These are phyloP conservation scores for Triticum dicoccoides DNA, from an alignment of 176 grass and related monocot genomes.

Conservation along the genomic window DNA sequence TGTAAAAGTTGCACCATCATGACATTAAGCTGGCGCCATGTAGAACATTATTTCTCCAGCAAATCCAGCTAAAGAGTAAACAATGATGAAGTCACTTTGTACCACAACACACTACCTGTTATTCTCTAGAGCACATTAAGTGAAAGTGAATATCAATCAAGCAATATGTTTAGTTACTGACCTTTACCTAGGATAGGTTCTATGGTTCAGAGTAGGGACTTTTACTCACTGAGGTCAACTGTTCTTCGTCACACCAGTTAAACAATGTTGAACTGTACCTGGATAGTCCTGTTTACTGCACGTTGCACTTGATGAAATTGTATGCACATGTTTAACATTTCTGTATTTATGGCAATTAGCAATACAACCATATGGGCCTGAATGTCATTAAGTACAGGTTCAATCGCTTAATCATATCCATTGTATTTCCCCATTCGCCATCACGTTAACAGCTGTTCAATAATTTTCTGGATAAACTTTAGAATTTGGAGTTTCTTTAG, in stretches of 20 bases:
- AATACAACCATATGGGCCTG: not conserved
- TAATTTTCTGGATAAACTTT: slow-evolving; percentile 9
- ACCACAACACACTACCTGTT: not conserved
- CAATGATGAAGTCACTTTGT: not conserved
- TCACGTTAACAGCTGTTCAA: slow-evolving; percentile 12
- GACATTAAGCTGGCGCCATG: not conserved
- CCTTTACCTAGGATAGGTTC: not conserved
- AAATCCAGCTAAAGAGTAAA: not conserved
- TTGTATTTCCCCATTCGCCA: not conserved
- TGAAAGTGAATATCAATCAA: not conserved
- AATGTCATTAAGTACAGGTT: not conserved
- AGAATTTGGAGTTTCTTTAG: not conserved
- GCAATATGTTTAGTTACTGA: not conserved
- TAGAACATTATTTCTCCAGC: not conserved
- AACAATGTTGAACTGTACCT: not conserved
- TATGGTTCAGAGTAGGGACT: not conserved
- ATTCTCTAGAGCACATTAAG: not conserved
- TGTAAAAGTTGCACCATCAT: not conserved
- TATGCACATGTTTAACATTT: not conserved
- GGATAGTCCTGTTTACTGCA: slow-evolving; percentile 3
- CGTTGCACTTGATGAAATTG: not conserved
- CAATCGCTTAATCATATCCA: slow-evolving; percentile 2
- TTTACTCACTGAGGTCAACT: not conserved
- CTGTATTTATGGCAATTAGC: not conserved
- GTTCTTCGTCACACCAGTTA: not conserved